These are phyloP conservation scores for Pelargonium nanum DNA, from an alignment of 345 rosid species.

Conservation along the genomic window DNA sequence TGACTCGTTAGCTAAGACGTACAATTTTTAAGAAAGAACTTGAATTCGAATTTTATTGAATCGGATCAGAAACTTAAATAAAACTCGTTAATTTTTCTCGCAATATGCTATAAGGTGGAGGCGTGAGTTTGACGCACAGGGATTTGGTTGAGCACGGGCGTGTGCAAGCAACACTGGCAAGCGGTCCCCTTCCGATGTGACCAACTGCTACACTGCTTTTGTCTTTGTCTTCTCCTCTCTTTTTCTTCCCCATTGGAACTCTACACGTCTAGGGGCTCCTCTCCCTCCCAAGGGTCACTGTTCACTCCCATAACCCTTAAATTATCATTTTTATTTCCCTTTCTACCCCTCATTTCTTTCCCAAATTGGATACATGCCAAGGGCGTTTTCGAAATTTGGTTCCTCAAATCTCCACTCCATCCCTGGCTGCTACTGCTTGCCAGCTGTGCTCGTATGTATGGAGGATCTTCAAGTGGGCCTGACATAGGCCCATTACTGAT, in stretches of 20 bases:
- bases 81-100: no score
- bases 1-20: no score
- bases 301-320: background rate
- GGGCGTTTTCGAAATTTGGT: background rate
- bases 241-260: background rate
- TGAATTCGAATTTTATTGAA: no score
- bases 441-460: background rate
- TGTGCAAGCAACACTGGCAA: slow-evolving; percentile 3
- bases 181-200: slow-evolving; percentile 28
- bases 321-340: background rate
- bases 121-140: slow-evolving; percentile 1
- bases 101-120: background rate
- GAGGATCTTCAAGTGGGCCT: slow-evolving; percentile 1
- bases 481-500: background rate
- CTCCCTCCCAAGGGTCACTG: background rate
- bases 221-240: background rate
- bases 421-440: no score
- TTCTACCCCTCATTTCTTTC: slow-evolving; percentile 1
- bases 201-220: slow-evolving; percentile 23
- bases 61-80: no score
- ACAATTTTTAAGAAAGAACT: no score
- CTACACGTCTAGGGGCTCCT: background rate
- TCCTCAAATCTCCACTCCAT: background rate
- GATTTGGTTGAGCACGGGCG: background rate
- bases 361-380: background rate